Conservation (phyloP, 2,329 filamentous ascomycete species). For the Fusarium dlaminii region DNA sequence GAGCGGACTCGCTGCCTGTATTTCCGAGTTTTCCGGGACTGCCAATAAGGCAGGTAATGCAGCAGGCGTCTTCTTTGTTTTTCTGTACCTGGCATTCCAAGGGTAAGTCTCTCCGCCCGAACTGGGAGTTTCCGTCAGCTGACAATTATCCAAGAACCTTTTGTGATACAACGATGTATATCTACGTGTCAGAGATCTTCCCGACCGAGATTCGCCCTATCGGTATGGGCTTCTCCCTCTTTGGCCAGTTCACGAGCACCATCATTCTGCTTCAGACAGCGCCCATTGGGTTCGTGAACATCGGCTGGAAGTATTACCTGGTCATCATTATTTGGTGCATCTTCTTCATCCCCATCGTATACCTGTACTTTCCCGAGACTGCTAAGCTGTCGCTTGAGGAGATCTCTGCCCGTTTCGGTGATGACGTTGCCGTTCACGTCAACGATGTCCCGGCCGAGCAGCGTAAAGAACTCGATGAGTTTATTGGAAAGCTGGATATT, state of each 20-base stretch:
- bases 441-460: conserved; percentile 51
- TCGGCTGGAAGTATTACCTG: conserved; percentile 61
- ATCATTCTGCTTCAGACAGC: conserved; percentile 58
- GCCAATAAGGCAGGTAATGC: conserved; percentile 51
- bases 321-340: conserved; percentile 55
- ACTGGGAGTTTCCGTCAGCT: fast-evolving
- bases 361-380: conserved; percentile 46
- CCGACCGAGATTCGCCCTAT: conserved; percentile 60
- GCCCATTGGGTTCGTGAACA: conserved; percentile 48
- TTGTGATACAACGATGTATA: conserved; percentile 52
- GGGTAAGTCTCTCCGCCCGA: conserved; percentile 12
- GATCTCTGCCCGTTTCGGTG: conserved; percentile 52
- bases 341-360: conserved; percentile 43
- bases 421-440: conserved; percentile 59
- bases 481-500: not conserved
- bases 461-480: not conserved
- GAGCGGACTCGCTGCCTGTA: conserved; percentile 46
- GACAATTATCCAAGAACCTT: conserved; percentile 38
- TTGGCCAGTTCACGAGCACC: conserved; percentile 57
- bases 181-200: conserved; percentile 51
- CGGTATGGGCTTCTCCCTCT: conserved; percentile 61
- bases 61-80: conserved; percentile 53
- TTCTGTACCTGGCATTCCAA: conserved; percentile 59
- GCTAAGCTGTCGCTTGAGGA: conserved; percentile 53
- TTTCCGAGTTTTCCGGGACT: conserved; percentile 49